Percentiles rank a stretch among this genome's conserved stretches.
These are phyloP conservation scores for Ogataea zsoltii DNA, from an alignment of 805 yeast species.

Conservation along the genomic window DNA sequence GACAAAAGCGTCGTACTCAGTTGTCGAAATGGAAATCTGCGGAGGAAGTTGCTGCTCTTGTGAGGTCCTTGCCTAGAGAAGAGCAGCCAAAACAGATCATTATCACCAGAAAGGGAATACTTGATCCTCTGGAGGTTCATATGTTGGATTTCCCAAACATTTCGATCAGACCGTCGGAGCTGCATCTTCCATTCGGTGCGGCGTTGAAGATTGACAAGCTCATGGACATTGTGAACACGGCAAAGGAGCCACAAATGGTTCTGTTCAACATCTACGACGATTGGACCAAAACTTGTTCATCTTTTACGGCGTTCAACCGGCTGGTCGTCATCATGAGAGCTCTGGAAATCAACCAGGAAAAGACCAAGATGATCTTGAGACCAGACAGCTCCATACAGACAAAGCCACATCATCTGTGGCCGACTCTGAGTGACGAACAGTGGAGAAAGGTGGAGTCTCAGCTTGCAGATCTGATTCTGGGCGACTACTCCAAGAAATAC, in stretches of 20 bases:
- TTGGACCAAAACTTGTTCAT: slow-evolving; percentile 81
- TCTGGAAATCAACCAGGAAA: slow-evolving; percentile 72
- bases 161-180: slow-evolving; percentile 83
- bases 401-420: slow-evolving; percentile 89
- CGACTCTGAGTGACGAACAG: slow-evolving; percentile 80
- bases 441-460: slow-evolving; percentile 91
- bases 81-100: slow-evolving; percentile 94
- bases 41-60: slow-evolving; percentile 91
- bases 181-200: slow-evolving; percentile 85
- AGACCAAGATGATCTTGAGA: slow-evolving; percentile 69
- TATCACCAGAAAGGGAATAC: slow-evolving; percentile 84
- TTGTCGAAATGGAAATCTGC: slow-evolving; percentile 98
- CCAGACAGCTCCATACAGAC: slow-evolving; percentile 74
- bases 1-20: slow-evolving; percentile 91
- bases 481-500: slow-evolving; percentile 82
- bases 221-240: slow-evolving; percentile 74
- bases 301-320: slow-evolving; percentile 93
- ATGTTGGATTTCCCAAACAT: slow-evolving; percentile 96
- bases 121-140: slow-evolving; percentile 95
- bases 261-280: slow-evolving; percentile 90
- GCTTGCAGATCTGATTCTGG: slow-evolving; percentile 81
- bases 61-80: slow-evolving; percentile 85
- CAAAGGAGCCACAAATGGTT: slow-evolving; percentile 92
- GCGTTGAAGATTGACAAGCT: slow-evolving; percentile 81
- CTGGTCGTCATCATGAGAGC: slow-evolving; percentile 81